Conservation (phyloP, 768 basidiomycete species). For the Suillus tomentosus region DNA sequence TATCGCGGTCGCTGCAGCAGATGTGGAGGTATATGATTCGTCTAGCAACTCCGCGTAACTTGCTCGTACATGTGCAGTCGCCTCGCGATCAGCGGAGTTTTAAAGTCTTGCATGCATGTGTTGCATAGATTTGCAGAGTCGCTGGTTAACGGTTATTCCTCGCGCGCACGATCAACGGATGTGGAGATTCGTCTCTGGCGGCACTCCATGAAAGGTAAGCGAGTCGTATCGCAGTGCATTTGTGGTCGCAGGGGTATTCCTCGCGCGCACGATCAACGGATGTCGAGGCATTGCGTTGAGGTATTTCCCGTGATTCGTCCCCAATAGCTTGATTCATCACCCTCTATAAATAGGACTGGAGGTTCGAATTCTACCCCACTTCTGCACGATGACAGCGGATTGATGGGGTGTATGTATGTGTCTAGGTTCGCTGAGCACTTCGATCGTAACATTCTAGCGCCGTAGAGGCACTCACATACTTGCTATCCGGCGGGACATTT, state of each 20-base stretch:
- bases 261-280: neutral
- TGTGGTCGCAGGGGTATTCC: neutral
- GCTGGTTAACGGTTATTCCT: neutral
- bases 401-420: neutral
- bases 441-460: neutral
- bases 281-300: neutral
- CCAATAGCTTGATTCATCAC: neutral
- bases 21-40: neutral
- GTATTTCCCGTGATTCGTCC: neutral
- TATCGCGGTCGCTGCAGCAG: neutral
- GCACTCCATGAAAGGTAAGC: neutral
- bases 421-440: neutral
- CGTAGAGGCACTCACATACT: too few species aligned
- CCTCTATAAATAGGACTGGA: neutral
- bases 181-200: neutral
- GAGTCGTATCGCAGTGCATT: neutral
- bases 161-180: neutral
- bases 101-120: neutral
- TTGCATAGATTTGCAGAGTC: neutral
- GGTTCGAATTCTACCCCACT: conserved; percentile 2
- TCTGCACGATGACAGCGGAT: neutral
- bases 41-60: neutral
- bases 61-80: neutral
- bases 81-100: neutral
- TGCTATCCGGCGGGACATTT: neutral